Evolutionary conservation across 2,329 filamentous ascomycete species (phyloP).

Genomic region (Apiospora hydei): DNA sequence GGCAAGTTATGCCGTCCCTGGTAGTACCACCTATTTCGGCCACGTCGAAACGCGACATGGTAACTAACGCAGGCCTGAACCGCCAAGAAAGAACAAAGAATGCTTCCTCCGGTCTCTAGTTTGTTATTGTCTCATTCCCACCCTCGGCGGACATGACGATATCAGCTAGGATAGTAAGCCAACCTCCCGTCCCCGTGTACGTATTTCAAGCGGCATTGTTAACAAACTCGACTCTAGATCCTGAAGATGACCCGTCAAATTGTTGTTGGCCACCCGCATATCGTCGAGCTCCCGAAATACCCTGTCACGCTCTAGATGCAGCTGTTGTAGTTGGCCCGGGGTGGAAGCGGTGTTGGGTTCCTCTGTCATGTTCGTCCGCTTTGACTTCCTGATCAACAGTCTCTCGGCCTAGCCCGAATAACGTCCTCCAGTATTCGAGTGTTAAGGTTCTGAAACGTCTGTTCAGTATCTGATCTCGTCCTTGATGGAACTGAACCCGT

Average conservation of each 20-base stretch:
- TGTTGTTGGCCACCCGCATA: too few relatives aligned
- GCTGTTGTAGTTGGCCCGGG: too few relatives aligned
- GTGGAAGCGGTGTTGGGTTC: background rate
- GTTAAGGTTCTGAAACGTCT: background rate
- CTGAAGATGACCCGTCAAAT: too few relatives aligned
- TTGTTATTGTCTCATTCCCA: background rate
- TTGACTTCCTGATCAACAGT: background rate
- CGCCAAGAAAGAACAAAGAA: background rate
- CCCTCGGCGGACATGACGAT: background rate
- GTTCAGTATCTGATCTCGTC: background rate
- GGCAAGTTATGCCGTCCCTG: background rate
- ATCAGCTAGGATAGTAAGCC: background rate
- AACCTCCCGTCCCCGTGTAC: background rate
- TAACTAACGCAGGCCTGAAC: too few relatives aligned
- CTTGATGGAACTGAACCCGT: background rate
- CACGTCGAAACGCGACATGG: background rate
- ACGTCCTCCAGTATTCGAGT: background rate
- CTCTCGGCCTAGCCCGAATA: background rate
- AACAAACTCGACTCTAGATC: background rate
- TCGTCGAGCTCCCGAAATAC: too few relatives aligned
- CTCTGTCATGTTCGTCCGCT: background rate
- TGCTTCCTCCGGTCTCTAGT: background rate
- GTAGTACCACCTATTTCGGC: background rate
- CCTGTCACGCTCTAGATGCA: background rate
- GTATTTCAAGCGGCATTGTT: background rate